These are phyloP conservation scores for Lipomyces anomalus DNA, from an alignment of 805 yeast species.

Conservation along the genomic window DNA sequence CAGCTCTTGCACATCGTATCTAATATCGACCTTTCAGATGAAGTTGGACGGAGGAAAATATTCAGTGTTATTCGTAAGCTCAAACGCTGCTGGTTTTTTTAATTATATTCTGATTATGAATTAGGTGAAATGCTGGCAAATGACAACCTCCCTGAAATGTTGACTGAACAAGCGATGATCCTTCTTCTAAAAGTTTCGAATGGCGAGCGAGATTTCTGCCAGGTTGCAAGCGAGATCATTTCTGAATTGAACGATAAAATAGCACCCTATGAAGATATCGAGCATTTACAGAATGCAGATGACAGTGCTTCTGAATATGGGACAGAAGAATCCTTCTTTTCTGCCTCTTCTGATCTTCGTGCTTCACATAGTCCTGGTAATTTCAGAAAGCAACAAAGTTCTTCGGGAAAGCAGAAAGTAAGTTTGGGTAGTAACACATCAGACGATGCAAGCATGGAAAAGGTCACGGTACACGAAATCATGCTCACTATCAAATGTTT, in stretches of 20 bases:
- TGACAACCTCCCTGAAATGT: conserved; percentile 49
- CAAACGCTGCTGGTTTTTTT: not conserved
- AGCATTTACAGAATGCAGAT: conserved; percentile 19
- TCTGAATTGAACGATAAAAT: conserved; percentile 72
- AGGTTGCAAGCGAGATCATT: conserved; percentile 78
- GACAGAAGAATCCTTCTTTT: conserved; percentile 42
- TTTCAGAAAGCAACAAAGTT: conserved; percentile 20
- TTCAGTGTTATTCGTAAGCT: conserved; percentile 45
- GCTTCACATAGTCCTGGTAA: conserved; percentile 1
- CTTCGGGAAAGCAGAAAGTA: conserved; percentile 2
- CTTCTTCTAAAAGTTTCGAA: conserved; percentile 67
- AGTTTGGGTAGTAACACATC: not conserved
- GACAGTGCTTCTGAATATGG: conserved; percentile 29
- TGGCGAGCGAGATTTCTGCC: conserved; percentile 76
- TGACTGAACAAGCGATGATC: conserved; percentile 52
- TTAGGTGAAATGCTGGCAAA: conserved; percentile 36
- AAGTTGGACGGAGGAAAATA: conserved; percentile 79
- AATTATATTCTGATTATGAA: not conserved
- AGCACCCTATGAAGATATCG: conserved; percentile 37
- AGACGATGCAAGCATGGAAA: conserved; percentile 20
- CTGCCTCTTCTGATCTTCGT: conserved; percentile 39
- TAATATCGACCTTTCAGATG: conserved; percentile 81
- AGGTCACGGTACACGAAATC: conserved; percentile 24
- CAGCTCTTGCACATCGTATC: conserved; percentile 65
- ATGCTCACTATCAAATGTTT: conserved; percentile 49